Evolutionary conservation across 768 basidiomycete genomes (phyloP).

Genomic region (Collybia nuda): DNA sequence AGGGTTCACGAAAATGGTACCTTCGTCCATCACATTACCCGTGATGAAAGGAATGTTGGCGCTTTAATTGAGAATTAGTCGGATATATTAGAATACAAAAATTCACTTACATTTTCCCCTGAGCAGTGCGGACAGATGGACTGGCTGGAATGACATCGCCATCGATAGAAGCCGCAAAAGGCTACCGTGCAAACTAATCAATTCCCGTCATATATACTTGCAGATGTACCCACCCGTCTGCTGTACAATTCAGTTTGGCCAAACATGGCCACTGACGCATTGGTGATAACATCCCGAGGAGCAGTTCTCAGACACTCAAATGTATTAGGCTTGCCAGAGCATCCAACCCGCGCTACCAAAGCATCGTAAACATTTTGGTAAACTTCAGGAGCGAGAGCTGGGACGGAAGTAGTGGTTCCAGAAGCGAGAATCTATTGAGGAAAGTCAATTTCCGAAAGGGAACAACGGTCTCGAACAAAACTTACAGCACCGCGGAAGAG

Average conservation of each 20-base stretch:
- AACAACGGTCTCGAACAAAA: not conserved
- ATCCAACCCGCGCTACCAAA: conserved; percentile 32
- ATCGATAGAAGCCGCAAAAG: conserved; percentile 17
- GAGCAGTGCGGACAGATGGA: conserved; percentile 17
- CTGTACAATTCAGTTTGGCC: conserved; percentile 13
- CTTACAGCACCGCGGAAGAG: conserved; percentile 33
- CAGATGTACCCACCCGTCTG: conserved; percentile 11
- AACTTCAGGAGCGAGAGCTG: conserved; percentile 27
- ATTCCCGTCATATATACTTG: not conserved
- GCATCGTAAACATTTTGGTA: conserved; percentile 34
- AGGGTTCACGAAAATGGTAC: conserved; percentile 19
- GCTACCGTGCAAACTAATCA: conserved; percentile 1
- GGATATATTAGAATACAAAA: not conserved
- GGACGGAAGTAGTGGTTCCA: conserved; percentile 28
- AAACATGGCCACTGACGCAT: conserved; percentile 15
- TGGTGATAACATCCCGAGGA: conserved; percentile 12
- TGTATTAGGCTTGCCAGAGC: conserved; percentile 27
- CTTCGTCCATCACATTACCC: conserved; percentile 18
- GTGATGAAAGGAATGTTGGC: conserved; percentile 18
- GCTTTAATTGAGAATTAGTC: not conserved
- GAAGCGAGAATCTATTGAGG: conserved; percentile 41
- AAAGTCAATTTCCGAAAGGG: not conserved
- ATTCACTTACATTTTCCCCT: conserved; percentile 14
- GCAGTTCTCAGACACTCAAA: conserved; percentile 20
- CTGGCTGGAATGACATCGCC: conserved; percentile 16